Evolutionary conservation across 108 stramenopile genomes (phyloP).

Genomic region (Cyclostephanos invisitatus): DNA sequence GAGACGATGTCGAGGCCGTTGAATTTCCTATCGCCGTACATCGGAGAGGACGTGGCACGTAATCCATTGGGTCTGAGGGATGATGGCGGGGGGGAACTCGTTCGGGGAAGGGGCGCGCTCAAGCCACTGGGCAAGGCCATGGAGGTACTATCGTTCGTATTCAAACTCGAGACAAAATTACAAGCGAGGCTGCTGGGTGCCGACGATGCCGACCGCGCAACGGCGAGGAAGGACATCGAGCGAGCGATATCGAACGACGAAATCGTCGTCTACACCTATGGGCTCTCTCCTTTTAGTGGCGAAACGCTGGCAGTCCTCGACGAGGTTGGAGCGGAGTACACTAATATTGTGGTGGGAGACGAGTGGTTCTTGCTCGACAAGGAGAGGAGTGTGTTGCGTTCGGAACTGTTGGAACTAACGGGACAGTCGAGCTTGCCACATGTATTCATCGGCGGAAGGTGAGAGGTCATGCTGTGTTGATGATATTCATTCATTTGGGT

Average conservation of each 20-base stretch:
- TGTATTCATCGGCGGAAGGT: slow-evolving; percentile 61
- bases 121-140: slow-evolving; percentile 43
- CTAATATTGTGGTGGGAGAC: slow-evolving; percentile 46
- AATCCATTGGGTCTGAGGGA: slow-evolving; percentile 67
- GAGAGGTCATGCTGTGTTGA: not conserved
- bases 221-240: slow-evolving; percentile 53
- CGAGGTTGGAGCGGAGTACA: slow-evolving; percentile 49
- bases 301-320: slow-evolving; percentile 62
- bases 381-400: slow-evolving; percentile 49
- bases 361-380: slow-evolving; percentile 73
- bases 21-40: slow-evolving; percentile 60
- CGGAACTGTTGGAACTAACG: slow-evolving; percentile 66
- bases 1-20: slow-evolving; percentile 66
- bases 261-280: slow-evolving; percentile 74
- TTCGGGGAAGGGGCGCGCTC: slow-evolving; percentile 33
- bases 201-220: slow-evolving; percentile 37
- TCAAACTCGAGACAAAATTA: slow-evolving; percentile 36
- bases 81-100: slow-evolving; percentile 26
- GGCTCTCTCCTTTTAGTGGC: slow-evolving; percentile 64
- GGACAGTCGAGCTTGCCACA: slow-evolving; percentile 78
- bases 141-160: slow-evolving; percentile 24
- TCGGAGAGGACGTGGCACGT: slow-evolving; percentile 51
- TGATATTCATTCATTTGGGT: too few species aligned
- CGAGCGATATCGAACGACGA: slow-evolving; percentile 25
- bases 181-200: slow-evolving; percentile 39